Percentiles rank a stretch among this genome's conserved stretches.
phyloP scores from a whole-genome alignment of 2,329 filamentous ascomycete genomes.

The Macroventuria anomochaeta region DNA sequence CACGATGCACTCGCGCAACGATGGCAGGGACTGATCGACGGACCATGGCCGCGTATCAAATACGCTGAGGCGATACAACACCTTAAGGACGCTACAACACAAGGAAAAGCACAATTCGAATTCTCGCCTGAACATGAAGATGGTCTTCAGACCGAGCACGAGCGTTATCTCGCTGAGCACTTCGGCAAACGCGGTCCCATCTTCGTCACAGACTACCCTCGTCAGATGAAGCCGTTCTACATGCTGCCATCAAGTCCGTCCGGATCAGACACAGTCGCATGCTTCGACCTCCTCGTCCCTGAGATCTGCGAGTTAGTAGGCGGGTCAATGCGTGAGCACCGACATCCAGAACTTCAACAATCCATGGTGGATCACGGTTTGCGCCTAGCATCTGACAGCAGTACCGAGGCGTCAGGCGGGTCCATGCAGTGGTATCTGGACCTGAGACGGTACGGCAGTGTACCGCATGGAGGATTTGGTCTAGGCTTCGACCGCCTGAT shows the following conservation, averaged over 20 bases:
- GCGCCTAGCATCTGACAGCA: conserved; percentile 42
- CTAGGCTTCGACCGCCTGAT: conserved; percentile 87
- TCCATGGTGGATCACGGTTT: conserved; percentile 76
- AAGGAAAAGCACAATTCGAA: conserved; percentile 64
- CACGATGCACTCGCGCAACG: conserved; percentile 65
- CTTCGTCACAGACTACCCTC: conserved; percentile 94
- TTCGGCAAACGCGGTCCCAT: conserved; percentile 72
- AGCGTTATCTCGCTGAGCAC: conserved; percentile 79
- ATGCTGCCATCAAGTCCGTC: conserved; percentile 63
- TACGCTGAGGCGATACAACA: conserved; percentile 78
- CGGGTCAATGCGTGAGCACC: conserved; percentile 87
- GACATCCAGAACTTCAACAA: conserved; percentile 68
- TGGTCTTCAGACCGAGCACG: conserved; percentile 88
- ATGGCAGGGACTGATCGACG: conserved; percentile 73
- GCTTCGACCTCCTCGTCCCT: conserved; percentile 88
- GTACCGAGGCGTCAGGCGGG: conserved; percentile 29
- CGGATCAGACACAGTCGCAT: conserved; percentile 67
- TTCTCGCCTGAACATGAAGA: conserved; percentile 72
- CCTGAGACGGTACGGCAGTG: conserved; percentile 86
- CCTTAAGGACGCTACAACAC: conserved; percentile 65
- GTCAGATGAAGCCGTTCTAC: conserved; percentile 89
- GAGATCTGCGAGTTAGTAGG: conserved; percentile 87
- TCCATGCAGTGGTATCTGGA: conserved; percentile 84
- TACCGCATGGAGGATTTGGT: conserved; percentile 89
- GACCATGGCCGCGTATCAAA: conserved; percentile 83